A percentile compares a stretch with the other conserved stretches of the same genome.
These are phyloP conservation scores for Ambrosia hybrid DNA, from an alignment of 140 eudicot genomes.

Conservation along the genomic window DNA sequence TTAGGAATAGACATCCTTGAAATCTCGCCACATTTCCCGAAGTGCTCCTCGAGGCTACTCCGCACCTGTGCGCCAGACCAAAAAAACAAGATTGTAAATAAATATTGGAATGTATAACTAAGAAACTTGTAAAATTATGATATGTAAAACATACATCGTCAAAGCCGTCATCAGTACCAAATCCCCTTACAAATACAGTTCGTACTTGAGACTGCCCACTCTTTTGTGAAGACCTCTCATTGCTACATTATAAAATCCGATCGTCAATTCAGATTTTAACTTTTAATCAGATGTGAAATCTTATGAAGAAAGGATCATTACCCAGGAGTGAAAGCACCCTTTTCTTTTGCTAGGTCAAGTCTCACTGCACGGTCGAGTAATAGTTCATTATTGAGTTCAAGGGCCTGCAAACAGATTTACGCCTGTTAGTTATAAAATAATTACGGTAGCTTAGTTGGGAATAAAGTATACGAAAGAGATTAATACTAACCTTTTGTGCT, in stretches of 20 bases:
- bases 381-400: slow-evolving; percentile 48
- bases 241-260: slow-evolving; percentile 19
- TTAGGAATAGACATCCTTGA: slow-evolving; percentile 58
- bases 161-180: slow-evolving; percentile 50
- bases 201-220: slow-evolving; percentile 42
- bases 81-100: neutral
- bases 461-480: no score
- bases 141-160: slow-evolving; percentile 43
- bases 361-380: slow-evolving; percentile 58
- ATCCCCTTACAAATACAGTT: slow-evolving; percentile 64
- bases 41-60: slow-evolving; percentile 57
- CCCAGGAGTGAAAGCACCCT: slow-evolving; percentile 80
- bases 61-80: slow-evolving; percentile 47
- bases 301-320: slow-evolving; percentile 16
- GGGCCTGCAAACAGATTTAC: slow-evolving; percentile 51
- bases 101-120: neutral
- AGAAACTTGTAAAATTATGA: neutral
- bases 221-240: slow-evolving; percentile 46
- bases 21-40: slow-evolving; percentile 82
- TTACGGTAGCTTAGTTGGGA: neutral
- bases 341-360: slow-evolving; percentile 77
- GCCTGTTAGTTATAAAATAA: neutral
- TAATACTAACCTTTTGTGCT: slow-evolving; percentile 56
- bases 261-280: neutral
- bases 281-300: neutral